Evolutionary conservation across 192 early-diverging fungal genomes (phyloP).

Genomic region (Backusella macrospora): DNA sequence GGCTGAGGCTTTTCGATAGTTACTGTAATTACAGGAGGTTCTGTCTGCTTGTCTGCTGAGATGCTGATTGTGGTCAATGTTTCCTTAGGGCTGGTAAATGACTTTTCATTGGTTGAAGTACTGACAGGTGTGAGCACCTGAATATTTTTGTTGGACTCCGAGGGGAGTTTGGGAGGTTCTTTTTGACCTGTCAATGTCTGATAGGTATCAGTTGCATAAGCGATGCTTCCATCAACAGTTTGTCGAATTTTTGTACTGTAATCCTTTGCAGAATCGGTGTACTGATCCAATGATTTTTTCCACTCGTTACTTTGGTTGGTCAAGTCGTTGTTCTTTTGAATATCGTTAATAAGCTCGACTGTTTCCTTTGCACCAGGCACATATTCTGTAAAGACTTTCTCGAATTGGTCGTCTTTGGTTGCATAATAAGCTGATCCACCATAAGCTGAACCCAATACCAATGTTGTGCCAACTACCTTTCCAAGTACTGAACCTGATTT

Average conservation of each 20-base stretch:
- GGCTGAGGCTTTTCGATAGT: conserved; percentile 7
- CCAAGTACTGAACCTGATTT: not conserved
- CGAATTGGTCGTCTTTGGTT: conserved; percentile 53
- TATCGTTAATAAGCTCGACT: conserved; percentile 50
- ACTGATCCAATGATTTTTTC: conserved; percentile 25
- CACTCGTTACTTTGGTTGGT: conserved; percentile 29
- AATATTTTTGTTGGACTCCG: not conserved
- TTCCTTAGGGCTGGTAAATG: not conserved
- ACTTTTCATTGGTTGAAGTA: not conserved
- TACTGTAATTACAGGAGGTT: not conserved
- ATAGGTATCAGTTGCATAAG: conserved; percentile 29
- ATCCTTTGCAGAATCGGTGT: conserved; percentile 21
- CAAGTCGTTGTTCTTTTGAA: conserved; percentile 50
- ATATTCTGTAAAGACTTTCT: conserved; percentile 54
- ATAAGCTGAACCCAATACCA: not conserved
- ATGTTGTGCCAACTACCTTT: not conserved
- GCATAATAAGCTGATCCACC: conserved; percentile 52
- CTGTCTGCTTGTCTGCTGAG: not conserved
- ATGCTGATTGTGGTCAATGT: not conserved
- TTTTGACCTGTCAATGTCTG: conserved; percentile 30
- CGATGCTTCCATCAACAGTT: conserved; percentile 30
- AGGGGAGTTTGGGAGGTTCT: not conserved
- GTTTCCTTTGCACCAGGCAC: conserved; percentile 59
- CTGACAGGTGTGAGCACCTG: not conserved
- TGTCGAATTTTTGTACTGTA: conserved; percentile 27